Base-by-base conservation (phyloP, 202 grass and related monocot species). In the Setaria italica region DNA sequence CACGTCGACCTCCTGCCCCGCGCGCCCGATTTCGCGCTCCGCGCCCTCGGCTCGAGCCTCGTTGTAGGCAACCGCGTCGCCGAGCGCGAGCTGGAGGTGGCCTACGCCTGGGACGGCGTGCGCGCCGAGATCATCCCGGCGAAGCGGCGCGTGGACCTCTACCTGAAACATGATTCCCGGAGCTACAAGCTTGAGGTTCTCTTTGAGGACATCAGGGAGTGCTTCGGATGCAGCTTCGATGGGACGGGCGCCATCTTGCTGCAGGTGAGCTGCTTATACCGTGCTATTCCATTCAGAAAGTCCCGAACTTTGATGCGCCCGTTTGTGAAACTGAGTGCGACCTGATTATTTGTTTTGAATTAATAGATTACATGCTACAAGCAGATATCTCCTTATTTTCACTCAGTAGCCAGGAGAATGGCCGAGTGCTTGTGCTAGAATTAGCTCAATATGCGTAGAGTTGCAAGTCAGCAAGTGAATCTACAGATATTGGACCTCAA, bases 131-230 rank as follows among this genome's bases (percentile, higher is more conserved):
- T 98, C 53, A 95, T 98, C 71, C 88, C 86, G 50, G 82, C 68
- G 84, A 95, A 89, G 83, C 81, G 80, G 56, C 89, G 88, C 37
- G 68, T 98, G 85, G 89, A 94, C 82, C 33, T 98, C 63, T 98
- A 90, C 83, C 62, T 98, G 30, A 80, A 88, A 45, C 74, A 94
- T 70, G 81, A 80, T 21, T 91, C 84, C 33, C 65, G 45, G 29
- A 87, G 85, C 49, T 91, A 92, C 89, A 98, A 84, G 79, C 91
- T 98, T n/a, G 93, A 94, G 84, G 82, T 95, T 33, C 59, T 87
- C 85, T 98, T 98, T 11, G 84, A 88, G 57, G 95, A 95, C 71
- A 92, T 98, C 64, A 77, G 84, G 46, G 88, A 92, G 41, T 92
- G 87, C 54, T 90, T 47, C 29, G 76, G 82, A 4, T 98, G 93